Evolutionary conservation across 257 asterid species (phyloP).

Genomic region (Solanum chilense): DNA sequence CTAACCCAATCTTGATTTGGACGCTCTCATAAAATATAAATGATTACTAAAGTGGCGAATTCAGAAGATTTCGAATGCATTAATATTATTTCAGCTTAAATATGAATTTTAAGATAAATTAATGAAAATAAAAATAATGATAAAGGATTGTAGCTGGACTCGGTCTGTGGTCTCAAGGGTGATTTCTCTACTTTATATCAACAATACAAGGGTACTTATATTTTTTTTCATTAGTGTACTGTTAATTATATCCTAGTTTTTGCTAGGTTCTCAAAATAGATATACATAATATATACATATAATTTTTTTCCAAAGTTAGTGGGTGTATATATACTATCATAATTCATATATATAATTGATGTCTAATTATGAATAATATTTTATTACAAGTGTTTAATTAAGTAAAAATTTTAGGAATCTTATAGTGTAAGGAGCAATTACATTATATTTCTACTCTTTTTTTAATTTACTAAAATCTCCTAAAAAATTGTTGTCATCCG

Average conservation of each 20-base stretch:
- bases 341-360: neutral
- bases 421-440: neutral
- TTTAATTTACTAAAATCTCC: neutral
- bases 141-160: no score
- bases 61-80: no score
- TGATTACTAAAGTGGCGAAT: neutral
- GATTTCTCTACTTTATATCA: neutral
- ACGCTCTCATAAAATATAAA: neutral
- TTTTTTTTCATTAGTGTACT: neutral
- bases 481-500: neutral
- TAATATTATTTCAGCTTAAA: neutral
- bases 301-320: no score
- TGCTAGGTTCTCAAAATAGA: no score
- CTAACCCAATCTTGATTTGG: neutral
- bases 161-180: neutral
- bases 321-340: neutral
- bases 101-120: no score
- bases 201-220: no score
- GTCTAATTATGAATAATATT: neutral
- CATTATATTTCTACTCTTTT: neutral
- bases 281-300: no score
- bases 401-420: no score
- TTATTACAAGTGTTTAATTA: neutral
- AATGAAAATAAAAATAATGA: no score
- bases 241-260: no score